Evolutionary conservation across 1,284 basidiomycete species (phyloP), one percentile per base, ranked within the genome.

Genomic region (Chondrostereum purpureum): DNA sequence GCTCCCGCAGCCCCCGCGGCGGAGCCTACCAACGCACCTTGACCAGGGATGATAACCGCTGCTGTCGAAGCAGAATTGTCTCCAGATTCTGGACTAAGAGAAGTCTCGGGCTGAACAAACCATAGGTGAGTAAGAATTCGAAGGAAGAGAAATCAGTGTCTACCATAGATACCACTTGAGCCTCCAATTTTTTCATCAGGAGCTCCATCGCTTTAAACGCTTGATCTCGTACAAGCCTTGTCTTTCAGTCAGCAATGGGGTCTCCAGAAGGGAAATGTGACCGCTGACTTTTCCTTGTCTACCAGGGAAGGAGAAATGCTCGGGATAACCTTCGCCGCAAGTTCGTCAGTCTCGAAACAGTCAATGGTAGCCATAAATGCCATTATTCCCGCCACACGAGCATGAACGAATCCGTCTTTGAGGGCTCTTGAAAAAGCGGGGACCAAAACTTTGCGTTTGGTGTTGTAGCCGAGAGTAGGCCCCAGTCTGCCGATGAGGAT

Each of bases 311-410:
- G 83, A 1, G 86, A 72, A 65, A 96, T 80, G 52, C 80, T 86
- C 0, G 93, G 92, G 19, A 97, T 81, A 0, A 96, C 93, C 59
- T 86, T 92, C 1, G 75, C 77, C 0, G 92, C 92, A n/a, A 96
- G 61, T 51, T 97, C 94, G 47, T 94, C 89, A 17, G 78, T 63
- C 44, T 89, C 92, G 54, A 92, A 99, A 50, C 85, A 88, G 22
- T 97, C 94, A 13, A 86, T 81, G 0, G 92, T 94, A 1, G 95
- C 93, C 84, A 94, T 95, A 55, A 98, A 81, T 12, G 93, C 91
- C 91, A 95, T 93, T 36, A 99, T 65, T 0, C 92, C 96, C 0
- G 95, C 95, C 0, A 97, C 92, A 21, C 96, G 77, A 1, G 92
- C 88, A 60, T 96, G 95, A 0, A 94, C 84, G 60, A 98, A 99